These are phyloP conservation scores for Leccinum pellstonianum DNA, from an alignment of 768 basidiomycete species.

Conservation along the genomic window DNA sequence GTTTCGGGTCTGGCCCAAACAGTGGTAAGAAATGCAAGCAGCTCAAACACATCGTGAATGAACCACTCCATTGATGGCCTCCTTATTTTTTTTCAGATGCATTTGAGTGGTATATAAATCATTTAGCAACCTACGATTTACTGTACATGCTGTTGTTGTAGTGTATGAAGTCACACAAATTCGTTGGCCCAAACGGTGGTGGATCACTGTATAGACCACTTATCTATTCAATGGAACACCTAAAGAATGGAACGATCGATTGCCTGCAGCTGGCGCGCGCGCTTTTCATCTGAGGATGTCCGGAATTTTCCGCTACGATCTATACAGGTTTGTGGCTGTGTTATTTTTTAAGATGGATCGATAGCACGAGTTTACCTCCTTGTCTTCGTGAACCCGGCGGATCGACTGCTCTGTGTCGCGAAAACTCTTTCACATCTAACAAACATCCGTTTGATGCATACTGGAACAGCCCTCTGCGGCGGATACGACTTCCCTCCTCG, in stretches of 20 bases:
- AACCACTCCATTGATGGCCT: no score
- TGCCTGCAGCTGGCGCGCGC: not conserved
- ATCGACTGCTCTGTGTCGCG: conserved; percentile 18
- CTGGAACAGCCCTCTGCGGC: conserved; percentile 35
- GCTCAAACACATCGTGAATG: no score
- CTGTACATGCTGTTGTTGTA: no score
- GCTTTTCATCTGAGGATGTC: not conserved
- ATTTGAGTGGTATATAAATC: no score
- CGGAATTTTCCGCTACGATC: conserved; percentile 16
- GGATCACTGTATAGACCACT: not conserved
- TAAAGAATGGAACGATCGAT: not conserved
- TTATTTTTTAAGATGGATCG: conserved; percentile 12
- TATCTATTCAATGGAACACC: not conserved
- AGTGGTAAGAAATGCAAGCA: no score
- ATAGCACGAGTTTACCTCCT: conserved; percentile 5
- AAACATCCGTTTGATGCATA: conserved; percentile 44
- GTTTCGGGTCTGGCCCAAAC: no score
- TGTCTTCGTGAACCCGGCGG: conserved; percentile 19
- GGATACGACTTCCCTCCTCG: conserved; percentile 40
- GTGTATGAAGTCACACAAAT: no score
- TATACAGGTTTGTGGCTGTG: conserved; percentile 30
- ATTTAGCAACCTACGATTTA: no score
- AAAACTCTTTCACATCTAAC: conserved; percentile 13
- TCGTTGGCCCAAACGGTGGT: no score
- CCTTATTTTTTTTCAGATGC: no score